Percentiles rank a stretch among this genome's conserved stretches.
Conservation (phyloP, 257 asterid genomes). For the Sherardia arvensis region DNA sequence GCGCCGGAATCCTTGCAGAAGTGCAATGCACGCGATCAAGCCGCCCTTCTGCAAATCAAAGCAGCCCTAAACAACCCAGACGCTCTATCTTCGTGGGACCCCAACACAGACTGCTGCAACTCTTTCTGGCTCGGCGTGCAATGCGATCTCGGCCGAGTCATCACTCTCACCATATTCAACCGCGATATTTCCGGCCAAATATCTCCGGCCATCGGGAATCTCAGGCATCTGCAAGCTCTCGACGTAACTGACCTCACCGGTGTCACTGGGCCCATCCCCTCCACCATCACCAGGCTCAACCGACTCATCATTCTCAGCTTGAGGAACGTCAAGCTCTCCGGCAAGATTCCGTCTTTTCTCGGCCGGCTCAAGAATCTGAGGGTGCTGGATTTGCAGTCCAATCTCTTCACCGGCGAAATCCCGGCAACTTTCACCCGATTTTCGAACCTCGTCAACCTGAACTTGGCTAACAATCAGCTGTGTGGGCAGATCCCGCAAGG, state of each 20-base stretch:
- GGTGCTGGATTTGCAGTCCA: slow-evolving; percentile 28
- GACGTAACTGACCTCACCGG: background rate
- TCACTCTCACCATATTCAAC: slow-evolving; percentile 21
- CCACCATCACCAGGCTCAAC: background rate
- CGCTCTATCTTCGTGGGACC: slow-evolving; percentile 36
- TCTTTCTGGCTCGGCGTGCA: slow-evolving; percentile 32
- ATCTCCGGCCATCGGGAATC: slow-evolving; percentile 27
- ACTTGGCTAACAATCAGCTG: slow-evolving; percentile 39
- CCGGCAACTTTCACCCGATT: slow-evolving; percentile 33
- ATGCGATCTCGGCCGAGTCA: slow-evolving; percentile 45
- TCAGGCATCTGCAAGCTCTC: background rate
- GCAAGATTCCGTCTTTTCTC: slow-evolving; percentile 22
- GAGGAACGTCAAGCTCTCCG: background rate
- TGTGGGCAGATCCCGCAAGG: slow-evolving; percentile 54
- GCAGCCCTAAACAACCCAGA: slow-evolving; percentile 38
- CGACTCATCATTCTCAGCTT: background rate
- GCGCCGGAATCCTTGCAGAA: background rate
- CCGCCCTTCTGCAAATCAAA: slow-evolving; percentile 41
- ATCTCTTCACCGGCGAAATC: slow-evolving; percentile 34
- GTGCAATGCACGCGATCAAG: slow-evolving; percentile 51
- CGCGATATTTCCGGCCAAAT: slow-evolving; percentile 39
- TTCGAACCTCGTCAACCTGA: slow-evolving; percentile 20
- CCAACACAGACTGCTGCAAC: slow-evolving; percentile 49
- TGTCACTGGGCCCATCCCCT: background rate
- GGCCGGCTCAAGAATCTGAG: slow-evolving; percentile 27